Percentiles rank a stretch among this genome's conserved stretches.
Conservation (phyloP, 257 asterid species). For the Salvia miltiorrhiza region DNA sequence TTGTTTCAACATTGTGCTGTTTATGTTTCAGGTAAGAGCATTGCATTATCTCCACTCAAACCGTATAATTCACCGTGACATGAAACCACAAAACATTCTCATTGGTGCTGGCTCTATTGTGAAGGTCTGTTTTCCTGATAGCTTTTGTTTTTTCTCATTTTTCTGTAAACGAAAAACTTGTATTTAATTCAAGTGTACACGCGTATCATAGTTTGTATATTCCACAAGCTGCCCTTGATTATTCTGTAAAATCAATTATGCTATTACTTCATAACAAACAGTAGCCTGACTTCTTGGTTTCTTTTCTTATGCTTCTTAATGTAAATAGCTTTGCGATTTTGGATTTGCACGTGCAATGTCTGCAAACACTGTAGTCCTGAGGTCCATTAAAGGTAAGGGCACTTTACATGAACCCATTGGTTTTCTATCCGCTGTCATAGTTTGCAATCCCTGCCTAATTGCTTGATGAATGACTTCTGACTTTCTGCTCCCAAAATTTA, state of each 20-base stretch:
- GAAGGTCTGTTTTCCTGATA: slow-evolving; percentile 54
- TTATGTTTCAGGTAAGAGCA: slow-evolving; percentile 71
- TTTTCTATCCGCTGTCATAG: slow-evolving; percentile 11
- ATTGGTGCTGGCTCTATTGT: slow-evolving; percentile 92
- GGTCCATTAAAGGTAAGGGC: slow-evolving; percentile 82
- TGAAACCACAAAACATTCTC: slow-evolving; percentile 98
- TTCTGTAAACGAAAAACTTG: background rate
- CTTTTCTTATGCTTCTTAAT: slow-evolving; percentile 19
- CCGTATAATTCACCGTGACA: slow-evolving; percentile 97
- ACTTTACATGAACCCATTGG: slow-evolving; percentile 7
- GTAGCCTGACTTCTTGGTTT: slow-evolving; percentile 12
- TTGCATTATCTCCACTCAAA: slow-evolving; percentile 93
- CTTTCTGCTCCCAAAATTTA: slow-evolving; percentile 20
- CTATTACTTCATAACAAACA: background rate
- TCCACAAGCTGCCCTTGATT: background rate
- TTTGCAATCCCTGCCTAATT: background rate
- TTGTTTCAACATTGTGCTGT: slow-evolving; percentile 12
- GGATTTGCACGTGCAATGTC: slow-evolving; percentile 99
- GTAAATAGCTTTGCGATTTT: slow-evolving; percentile 83
- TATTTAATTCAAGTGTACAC: background rate
- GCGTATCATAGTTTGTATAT: background rate
- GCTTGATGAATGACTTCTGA: slow-evolving; percentile 23
- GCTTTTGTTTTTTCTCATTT: background rate
- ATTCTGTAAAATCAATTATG: background rate
- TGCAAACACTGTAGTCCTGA: slow-evolving; percentile 89